These are phyloP conservation scores for Immersiella caudata DNA, from an alignment of 495 filamentous ascomycete species.

Conservation along the genomic window DNA sequence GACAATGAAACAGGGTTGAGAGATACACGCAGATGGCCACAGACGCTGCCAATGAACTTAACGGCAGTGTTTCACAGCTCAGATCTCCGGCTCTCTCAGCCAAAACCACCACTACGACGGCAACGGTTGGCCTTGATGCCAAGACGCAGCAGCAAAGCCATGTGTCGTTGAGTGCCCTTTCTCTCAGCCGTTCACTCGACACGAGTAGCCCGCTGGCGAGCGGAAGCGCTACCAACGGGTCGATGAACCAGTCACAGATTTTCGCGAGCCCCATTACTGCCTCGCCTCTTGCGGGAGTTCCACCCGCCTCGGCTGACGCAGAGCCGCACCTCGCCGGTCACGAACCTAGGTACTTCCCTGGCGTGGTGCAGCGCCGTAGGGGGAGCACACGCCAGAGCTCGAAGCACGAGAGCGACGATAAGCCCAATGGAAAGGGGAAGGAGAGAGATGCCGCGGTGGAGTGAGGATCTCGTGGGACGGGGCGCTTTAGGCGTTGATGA, in stretches of 20 bases:
- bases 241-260: constrained; percentile 25
- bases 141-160: constrained; percentile 25
- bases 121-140: constrained; percentile 23
- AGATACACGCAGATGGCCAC: constrained; percentile 30
- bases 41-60: constrained; percentile 13
- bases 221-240: not conserved
- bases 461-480: not conserved
- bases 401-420: constrained; percentile 42
- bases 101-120: constrained; percentile 26
- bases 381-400: constrained; percentile 49
- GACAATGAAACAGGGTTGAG: constrained; percentile 33
- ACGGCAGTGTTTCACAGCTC: constrained; percentile 9
- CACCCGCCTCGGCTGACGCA: constrained; percentile 15
- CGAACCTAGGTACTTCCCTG: constrained; percentile 73
- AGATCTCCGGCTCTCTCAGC: constrained; percentile 36
- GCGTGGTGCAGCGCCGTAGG: constrained; percentile 63
- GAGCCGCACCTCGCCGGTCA: constrained; percentile 54
- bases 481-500: not conserved
- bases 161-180: constrained; percentile 10
- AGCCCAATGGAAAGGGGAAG: not conserved
- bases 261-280: constrained; percentile 26
- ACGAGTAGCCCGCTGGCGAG: constrained; percentile 19
- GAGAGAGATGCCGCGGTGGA: not conserved
- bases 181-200: constrained; percentile 29
- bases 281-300: constrained; percentile 18